Evolutionary conservation across 306 rosid genomes (phyloP), one percentile per base, ranked within the genome.

Genomic region (Cicer judaicum): DNA sequence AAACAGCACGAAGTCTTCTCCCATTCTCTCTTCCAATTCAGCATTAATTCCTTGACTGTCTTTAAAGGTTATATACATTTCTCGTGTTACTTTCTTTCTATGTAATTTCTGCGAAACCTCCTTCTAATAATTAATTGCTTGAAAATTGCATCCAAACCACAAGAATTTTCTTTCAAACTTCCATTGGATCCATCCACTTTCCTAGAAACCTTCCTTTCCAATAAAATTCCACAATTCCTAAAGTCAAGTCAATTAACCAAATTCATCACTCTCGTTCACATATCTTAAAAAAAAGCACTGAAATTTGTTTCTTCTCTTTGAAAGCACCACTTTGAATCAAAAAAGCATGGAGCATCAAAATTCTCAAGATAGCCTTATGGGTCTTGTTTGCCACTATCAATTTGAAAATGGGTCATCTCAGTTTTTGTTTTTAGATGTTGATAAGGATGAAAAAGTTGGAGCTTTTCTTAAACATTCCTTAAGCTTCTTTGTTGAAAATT

Each of bases 341-440:
- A n/a, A 43, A 43, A 74, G 24, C 24, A 83, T 70, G 84, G 78
- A 71, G 21, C 44, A 42, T 1, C 34, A 64, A 53, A 64, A 49
- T 39, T 53, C 16, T 59, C 68, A 13, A 21, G 80, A 41, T 8
- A 74, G 16, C 42, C 10, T 47, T 36, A 7, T 68, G 9, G 75
- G 69, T 34, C 72, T 83, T 71, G n/a, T 42, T 76, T 49, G 84
- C 64, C 87, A 83, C 57, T 83, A 83, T 39, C 81, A 52, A 46
- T 79, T 83, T 59, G 79, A 83, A 65, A 72, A 83, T 71, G 84
- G 84, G 7, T 57, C 87, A 65, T 79, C 87, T 59, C 87, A 79
- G 76, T 64, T 79, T 70, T 21, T 59, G 9, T 64, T 71, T 68
- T 36, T 79, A 18, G 81, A 64, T 75, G 62, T 21, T 55, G 19